Percentiles rank a stretch among this genome's conserved stretches.
Conservation (phyloP, 768 basidiomycete genomes). For the Boletus rubropictus region DNA sequence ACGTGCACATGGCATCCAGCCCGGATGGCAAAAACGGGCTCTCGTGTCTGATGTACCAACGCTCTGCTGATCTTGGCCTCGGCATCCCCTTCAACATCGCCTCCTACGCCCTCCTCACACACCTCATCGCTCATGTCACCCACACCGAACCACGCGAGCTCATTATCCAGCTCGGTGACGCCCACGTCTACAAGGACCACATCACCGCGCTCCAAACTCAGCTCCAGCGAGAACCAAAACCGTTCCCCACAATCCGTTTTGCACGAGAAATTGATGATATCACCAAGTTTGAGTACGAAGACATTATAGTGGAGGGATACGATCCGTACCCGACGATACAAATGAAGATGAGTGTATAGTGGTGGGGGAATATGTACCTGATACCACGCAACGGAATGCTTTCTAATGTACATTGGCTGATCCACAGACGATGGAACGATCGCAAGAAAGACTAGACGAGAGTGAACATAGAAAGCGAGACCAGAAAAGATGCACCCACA, state of each 20-base stretch:
- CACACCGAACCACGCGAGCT: conserved; percentile 83
- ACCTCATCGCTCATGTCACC: conserved; percentile 95
- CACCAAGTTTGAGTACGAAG: conserved; percentile 74
- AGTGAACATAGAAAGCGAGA: not conserved
- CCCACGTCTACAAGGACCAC: conserved; percentile 93
- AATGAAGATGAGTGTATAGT: conserved; percentile 93
- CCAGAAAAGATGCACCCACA: not conserved
- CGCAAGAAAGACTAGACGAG: not conserved
- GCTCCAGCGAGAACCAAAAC: conserved; percentile 66
- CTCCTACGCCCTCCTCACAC: conserved; percentile 93
- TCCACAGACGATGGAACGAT: not conserved
- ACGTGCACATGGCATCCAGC: conserved; percentile 76
- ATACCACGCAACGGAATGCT: conserved; percentile 3
- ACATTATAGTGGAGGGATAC: conserved; percentile 85
- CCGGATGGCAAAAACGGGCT: conserved; percentile 57
- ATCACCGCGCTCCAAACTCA: conserved; percentile 82
- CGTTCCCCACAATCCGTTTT: conserved; percentile 81
- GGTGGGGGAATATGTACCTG: not conserved
- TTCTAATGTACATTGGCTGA: not conserved
- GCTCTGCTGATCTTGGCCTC: conserved; percentile 94
- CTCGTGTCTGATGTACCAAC: conserved; percentile 95
- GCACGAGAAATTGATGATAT: conserved; percentile 62
- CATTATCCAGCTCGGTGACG: conserved; percentile 94
- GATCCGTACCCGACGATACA: conserved; percentile 75
- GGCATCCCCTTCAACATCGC: conserved; percentile 99